phyloP scores from a whole-genome alignment of 352 stramenopile genomes.

The Plasmopara muralis region DNA sequence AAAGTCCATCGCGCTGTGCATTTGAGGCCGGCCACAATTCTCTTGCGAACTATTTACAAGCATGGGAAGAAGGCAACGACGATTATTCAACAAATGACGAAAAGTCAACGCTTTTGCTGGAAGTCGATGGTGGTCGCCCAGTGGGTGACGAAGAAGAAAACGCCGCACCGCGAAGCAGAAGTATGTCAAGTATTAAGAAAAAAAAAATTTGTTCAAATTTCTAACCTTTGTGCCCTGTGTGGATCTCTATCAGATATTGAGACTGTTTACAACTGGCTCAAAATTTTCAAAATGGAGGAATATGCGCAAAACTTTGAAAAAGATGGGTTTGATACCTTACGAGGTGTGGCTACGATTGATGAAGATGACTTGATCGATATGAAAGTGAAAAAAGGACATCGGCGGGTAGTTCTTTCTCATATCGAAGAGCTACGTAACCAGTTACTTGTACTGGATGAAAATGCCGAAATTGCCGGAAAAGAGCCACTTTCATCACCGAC shows the following conservation, averaged over 20 bases:
- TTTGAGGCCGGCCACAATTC: constrained; percentile 81
- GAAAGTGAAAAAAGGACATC: constrained; percentile 85
- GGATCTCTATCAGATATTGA: constrained; percentile 49
- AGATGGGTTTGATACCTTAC: constrained; percentile 82
- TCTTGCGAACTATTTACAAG: constrained; percentile 67
- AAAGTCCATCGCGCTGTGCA: constrained; percentile 79
- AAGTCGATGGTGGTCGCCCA: constrained; percentile 19
- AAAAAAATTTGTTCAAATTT: neutral
- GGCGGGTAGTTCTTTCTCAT: constrained; percentile 75
- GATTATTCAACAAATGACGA: constrained; percentile 78
- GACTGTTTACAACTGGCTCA: constrained; percentile 78
- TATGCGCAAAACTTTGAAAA: constrained; percentile 85
- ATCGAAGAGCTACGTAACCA: constrained; percentile 79
- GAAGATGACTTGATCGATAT: constrained; percentile 86
- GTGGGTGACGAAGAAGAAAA: constrained; percentile 41
- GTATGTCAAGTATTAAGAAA: constrained; percentile 23
- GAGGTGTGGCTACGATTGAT: constrained; percentile 79
- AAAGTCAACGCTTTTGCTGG: constrained; percentile 23
- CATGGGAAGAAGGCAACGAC: constrained; percentile 86
- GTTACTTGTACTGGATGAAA: constrained; percentile 59
- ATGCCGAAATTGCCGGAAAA: constrained; percentile 37
- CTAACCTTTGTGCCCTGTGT: neutral
- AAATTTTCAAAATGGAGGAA: constrained; percentile 83
- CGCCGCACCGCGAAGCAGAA: constrained; percentile 35
- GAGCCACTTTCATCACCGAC: constrained; percentile 69